Base-by-base conservation (phyloP, 2,329 filamentous ascomycete genomes). In the Dryadomyces sulphureus region DNA sequence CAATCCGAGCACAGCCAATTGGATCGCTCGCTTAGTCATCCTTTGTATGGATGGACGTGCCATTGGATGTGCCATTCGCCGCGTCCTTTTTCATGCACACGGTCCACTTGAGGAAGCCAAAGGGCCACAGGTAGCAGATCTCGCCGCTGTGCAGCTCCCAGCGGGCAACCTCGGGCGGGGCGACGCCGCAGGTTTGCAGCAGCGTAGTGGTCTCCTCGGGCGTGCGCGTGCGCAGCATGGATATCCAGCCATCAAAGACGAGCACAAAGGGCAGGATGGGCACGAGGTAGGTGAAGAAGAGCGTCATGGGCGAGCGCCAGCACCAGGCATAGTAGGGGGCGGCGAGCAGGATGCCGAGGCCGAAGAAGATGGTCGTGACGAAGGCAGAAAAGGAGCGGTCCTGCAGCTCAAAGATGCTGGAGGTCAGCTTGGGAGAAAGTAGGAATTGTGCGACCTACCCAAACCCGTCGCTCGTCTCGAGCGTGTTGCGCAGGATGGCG, bases 391-490 rank as follows among this genome's bases (percentile, higher is more conserved):
- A 52, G 16, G 67, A 68, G 27, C 82, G 74, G 53, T 81, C 77
- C 59, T 86, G 81, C n/a, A 87, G 68, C 61, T 87, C 82, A 50
- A 87, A 78, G 49, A 88, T 83, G 8, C 68, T 69, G 30, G 24
- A 11, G 19, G 7, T 6, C 17, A 19, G 7, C 35, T 4, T 1
- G 12, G 6, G 16, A 21, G 32, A 32, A 39, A 19, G 30, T 11
- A 43, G 25, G 14, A 34, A 11, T 47, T 21, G 35, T 5, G 36
- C 12, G 25, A 53, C 59, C 54, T 52, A 68, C 65, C 72, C 79
- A 54, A 86, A 80, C 0, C 75, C 81, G 50, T 82, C 72, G 45
- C 75, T 72, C 0, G 74, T 83, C 53, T 75, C 67, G 34, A 85
- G 60, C 0, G 79, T 81, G 57, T 82, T 77, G 45, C 66, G 66